Evolutionary conservation across 768 basidiomycete genomes (phyloP), one percentile per base, ranked within the genome.

Genomic region (Mycena galericulata): DNA sequence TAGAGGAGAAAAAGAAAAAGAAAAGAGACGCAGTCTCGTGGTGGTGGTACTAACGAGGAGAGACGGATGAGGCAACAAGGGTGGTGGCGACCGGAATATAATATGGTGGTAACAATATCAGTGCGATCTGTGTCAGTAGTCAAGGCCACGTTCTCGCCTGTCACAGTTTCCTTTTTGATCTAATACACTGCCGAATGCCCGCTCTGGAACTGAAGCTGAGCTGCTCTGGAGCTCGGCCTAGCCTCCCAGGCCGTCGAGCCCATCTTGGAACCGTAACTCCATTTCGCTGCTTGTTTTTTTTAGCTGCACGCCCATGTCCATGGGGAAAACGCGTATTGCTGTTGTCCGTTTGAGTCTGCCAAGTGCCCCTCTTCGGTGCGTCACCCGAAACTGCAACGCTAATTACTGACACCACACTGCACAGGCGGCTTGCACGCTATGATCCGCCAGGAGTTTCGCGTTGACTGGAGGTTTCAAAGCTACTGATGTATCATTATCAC

Each of bases 21-120:
- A 68, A 74, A 73, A 69, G 81, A 84, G 84, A 84, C 80, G 73
- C 85, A 84, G 85, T 85, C 83, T 82, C 83, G 75, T 74, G 75
- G 70, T 70, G 76, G 68, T 71, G 62, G 70, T 67, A 67, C 62
- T 54, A 61, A 71, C 70, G 65, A 70, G 72, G 71, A 76, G 72
- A 67, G 71, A 65, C 67, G 72, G 74, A 74, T 41, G 53, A 32
- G 34, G 59, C 47, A 49, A 67, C 49, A n/a, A n/a, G 50, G 64
- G 45, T 36, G 57, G 22, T 30, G 29, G 51, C 30, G 49, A 50
- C 49, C 32, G 34, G 22, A 32, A n/a, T 34, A 50, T 40, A 27
- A 22, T 3, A 6, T 20, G 4, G 22, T 50, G 45, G 57, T 50
- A 32, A 29, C 9, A 40, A n/a, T 24, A 49, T 18, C 12, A 29